phyloP scores from a whole-genome alignment of 1,284 basidiomycete genomes.

The Trametes pubescens region DNA sequence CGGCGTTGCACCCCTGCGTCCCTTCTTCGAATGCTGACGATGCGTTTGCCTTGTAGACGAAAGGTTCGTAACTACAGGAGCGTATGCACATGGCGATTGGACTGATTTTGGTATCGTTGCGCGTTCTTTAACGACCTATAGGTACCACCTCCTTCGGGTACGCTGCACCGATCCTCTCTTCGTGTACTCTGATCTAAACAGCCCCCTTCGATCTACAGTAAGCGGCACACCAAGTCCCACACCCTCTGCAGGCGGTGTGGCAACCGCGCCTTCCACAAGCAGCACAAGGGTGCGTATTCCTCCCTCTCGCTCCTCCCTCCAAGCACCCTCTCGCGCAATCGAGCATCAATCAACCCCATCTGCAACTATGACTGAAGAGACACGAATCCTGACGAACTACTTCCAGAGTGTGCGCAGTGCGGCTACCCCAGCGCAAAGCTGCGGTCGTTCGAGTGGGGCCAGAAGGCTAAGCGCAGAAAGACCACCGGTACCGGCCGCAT shows the following conservation, averaged over 20 bases:
- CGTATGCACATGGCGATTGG: constrained; percentile 5
- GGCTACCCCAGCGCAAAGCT: constrained; percentile 97
- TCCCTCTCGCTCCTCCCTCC: neutral
- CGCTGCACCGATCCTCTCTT: constrained; percentile 43
- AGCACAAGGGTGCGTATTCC: constrained; percentile 87
- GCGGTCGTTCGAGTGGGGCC: constrained; percentile 97
- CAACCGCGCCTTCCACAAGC: constrained; percentile 93
- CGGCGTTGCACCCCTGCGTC: constrained; percentile 13
- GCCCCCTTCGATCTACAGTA: constrained; percentile 60
- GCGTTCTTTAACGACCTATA: constrained; percentile 48
- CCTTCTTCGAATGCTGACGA: constrained; percentile 39
- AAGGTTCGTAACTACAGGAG: constrained; percentile 64
- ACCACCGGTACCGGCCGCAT: constrained; percentile 98
- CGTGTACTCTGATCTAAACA: constrained; percentile 4
- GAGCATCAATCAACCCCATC: neutral
- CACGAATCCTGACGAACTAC: neutral
- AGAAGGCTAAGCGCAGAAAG: constrained; percentile 99
- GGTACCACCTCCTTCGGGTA: constrained; percentile 93
- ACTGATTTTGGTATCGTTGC: constrained; percentile 33
- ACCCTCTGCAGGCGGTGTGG: constrained; percentile 97
- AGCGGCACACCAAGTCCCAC: constrained; percentile 98
- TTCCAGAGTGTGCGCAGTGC: constrained; percentile 90
- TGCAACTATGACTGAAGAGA: neutral
- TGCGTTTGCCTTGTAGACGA: constrained; percentile 60
- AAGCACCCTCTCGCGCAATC: neutral